Conservation (phyloP, 441 rosid species). For the Gossypium aridum region DNA sequence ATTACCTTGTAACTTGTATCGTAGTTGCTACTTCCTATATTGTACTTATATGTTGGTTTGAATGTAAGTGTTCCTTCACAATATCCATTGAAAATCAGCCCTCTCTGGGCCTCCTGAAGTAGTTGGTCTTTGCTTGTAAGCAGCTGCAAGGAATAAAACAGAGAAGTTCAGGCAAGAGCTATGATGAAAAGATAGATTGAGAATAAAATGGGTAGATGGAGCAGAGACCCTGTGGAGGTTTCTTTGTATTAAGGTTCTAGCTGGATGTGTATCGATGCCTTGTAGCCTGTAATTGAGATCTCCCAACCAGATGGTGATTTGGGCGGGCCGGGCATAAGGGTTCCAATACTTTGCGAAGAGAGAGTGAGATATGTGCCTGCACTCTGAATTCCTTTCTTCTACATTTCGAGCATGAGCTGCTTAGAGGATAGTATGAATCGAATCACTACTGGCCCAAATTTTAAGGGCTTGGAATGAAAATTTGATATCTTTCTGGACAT, state of each 20-base stretch:
- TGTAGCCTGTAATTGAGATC: constrained; percentile 66
- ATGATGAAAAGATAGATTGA: background rate
- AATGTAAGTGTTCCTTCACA: constrained; percentile 56
- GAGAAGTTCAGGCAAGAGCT: background rate
- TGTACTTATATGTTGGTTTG: constrained; percentile 65
- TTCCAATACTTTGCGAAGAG: constrained; percentile 37
- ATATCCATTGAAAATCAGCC: constrained; percentile 55
- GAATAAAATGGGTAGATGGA: background rate
- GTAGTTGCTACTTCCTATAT: constrained; percentile 55
- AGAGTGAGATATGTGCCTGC: constrained; percentile 42
- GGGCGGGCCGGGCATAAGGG: constrained; percentile 33
- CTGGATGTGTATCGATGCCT: constrained; percentile 42
- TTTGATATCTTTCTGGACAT: background rate
- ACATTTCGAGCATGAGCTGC: constrained; percentile 37
- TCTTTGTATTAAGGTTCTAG: constrained; percentile 41
- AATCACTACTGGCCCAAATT: background rate
- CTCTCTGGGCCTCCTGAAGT: constrained; percentile 63
- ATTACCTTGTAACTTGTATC: constrained; percentile 66
- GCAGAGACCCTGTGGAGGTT: constrained; percentile 44
- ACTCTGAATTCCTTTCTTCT: constrained; percentile 49
- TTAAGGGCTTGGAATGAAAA: background rate
- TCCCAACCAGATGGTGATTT: constrained; percentile 63
- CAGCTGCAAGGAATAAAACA: constrained; percentile 23
- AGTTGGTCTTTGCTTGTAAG: constrained; percentile 67
- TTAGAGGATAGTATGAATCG: background rate